These are phyloP conservation scores for Chenopodium formosanum DNA, from an alignment of 148 eudicot species.

Conservation along the genomic window DNA sequence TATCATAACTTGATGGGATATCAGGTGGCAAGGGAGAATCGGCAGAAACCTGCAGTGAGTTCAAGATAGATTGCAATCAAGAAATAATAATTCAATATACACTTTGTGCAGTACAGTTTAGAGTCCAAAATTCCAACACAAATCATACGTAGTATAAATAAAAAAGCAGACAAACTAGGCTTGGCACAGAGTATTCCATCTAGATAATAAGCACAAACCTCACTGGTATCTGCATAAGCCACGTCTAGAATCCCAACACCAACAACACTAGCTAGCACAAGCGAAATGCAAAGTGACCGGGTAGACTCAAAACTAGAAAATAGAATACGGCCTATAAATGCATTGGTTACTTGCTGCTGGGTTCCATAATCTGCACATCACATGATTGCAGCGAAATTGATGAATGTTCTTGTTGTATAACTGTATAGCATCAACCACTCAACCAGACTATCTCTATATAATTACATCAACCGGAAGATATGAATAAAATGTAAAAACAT, in stretches of 20 bases:
- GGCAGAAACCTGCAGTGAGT: constrained; percentile 41
- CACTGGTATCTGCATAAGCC: constrained; percentile 72
- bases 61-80: not conserved
- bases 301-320: constrained; percentile 24
- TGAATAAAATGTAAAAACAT: not conserved
- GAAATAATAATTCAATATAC: not conserved
- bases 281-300: constrained; percentile 35
- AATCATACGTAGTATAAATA: not conserved
- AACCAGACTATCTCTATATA: not conserved
- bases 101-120: not conserved
- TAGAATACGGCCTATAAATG: constrained; percentile 29
- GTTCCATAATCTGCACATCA: constrained; percentile 40
- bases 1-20: constrained; percentile 46
- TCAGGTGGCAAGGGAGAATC: constrained; percentile 47
- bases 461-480: not conserved
- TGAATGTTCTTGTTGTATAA: not conserved
- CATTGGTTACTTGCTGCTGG: constrained; percentile 25
- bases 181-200: not conserved
- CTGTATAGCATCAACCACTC: no score
- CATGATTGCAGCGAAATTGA: constrained; percentile 3
- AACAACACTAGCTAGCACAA: constrained; percentile 60
- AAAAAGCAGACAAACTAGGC: not conserved
- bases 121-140: not conserved
- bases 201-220: constrained; percentile 45
- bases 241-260: constrained; percentile 59